A percentile compares a stretch with the other conserved stretches of the same genome.
phyloP scores from a whole-genome alignment of 352 stramenopile genomes.

The Aphanomyces stellatus region DNA sequence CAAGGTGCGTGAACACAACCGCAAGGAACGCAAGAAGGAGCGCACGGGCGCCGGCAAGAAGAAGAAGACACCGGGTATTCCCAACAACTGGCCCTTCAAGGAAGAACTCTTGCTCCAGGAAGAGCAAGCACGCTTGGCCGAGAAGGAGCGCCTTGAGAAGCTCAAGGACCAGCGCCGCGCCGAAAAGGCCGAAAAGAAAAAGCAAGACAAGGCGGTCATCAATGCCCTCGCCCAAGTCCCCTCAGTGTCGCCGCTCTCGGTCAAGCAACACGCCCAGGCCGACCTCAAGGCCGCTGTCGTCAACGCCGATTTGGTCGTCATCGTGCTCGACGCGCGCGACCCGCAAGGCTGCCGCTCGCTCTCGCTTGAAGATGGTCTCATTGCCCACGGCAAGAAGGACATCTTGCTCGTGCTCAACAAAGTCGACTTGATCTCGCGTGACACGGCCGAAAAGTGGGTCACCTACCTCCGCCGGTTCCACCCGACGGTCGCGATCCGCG shows the following conservation, averaged over 20 bases:
- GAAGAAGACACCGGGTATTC: conserved; percentile 96
- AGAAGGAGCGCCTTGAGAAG: conserved; percentile 52
- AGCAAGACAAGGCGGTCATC: conserved; percentile 26
- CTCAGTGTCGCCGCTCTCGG: conserved; percentile 43
- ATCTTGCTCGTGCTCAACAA: conserved; percentile 99
- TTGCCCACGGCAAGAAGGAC: conserved; percentile 92
- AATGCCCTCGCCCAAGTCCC: conserved; percentile 19
- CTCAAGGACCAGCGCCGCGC: conserved; percentile 51
- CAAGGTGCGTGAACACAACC: conserved; percentile 91
- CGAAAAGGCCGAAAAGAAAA: conserved; percentile 66
- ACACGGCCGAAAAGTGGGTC: conserved; percentile 92
- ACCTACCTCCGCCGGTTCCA: conserved; percentile 90
- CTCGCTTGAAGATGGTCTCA: conserved; percentile 91
- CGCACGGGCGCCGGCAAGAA: conserved; percentile 85
- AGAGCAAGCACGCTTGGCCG: conserved; percentile 64
- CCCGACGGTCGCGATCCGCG: conserved; percentile 88
- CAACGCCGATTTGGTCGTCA: conserved; percentile 49
- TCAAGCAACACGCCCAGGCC: conserved; percentile 71
- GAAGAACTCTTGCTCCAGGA: conserved; percentile 87
- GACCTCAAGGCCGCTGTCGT: conserved; percentile 69
- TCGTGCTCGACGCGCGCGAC: conserved; percentile 97
- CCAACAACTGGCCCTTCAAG: conserved; percentile 98
- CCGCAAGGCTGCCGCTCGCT: conserved; percentile 91
- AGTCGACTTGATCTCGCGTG: conserved; percentile 91
- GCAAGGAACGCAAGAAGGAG: conserved; percentile 90